phyloP scores from a whole-genome alignment of 768 basidiomycete species.

The Leccinellum luteum region DNA sequence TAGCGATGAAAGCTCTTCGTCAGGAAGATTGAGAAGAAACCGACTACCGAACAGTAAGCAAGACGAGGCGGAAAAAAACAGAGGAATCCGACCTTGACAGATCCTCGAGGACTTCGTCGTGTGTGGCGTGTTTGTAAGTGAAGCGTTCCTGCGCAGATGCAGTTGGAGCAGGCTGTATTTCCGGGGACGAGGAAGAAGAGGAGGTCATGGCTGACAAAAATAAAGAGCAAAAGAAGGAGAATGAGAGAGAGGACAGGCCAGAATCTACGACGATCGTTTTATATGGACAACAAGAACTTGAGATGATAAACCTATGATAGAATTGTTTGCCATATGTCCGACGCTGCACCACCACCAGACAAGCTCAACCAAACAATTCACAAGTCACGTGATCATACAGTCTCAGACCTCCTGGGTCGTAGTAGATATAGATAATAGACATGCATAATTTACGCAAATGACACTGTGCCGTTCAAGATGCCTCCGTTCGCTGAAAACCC shows the following conservation, averaged over 20 bases:
- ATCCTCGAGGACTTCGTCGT: conserved; percentile 88
- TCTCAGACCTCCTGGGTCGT: not conserved
- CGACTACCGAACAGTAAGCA: conserved; percentile 51
- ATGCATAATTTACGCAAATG: conserved; percentile 10
- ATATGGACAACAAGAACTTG: conserved; percentile 31
- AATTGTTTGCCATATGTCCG: conserved; percentile 21
- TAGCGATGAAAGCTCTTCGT: conserved; percentile 84
- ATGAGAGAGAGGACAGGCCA: conserved; percentile 28
- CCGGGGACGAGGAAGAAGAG: conserved; percentile 77
- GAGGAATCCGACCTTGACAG: conserved; percentile 64
- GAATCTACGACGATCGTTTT: conserved; percentile 32
- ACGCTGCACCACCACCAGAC: conserved; percentile 10
- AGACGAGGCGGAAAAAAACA: conserved; percentile 9
- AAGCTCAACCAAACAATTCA: conserved; percentile 24
- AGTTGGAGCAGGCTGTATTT: conserved; percentile 53
- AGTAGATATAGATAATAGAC: conserved; percentile 3
- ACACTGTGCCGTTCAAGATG: conserved; percentile 15
- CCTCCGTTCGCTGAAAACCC: conserved; percentile 60
- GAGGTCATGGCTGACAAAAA: conserved; percentile 55
- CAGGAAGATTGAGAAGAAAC: conserved; percentile 94
- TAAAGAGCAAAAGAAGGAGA: conserved; percentile 29
- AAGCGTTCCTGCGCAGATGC: conserved; percentile 40
- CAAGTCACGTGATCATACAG: conserved; percentile 16
- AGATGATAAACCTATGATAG: conserved; percentile 26
- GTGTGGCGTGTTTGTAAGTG: conserved; percentile 68